A percentile compares a stretch with the other conserved stretches of the same genome.
Evolutionary conservation across 2,329 filamentous ascomycete genomes (phyloP).

Genomic region (Exserohilum turcica): DNA sequence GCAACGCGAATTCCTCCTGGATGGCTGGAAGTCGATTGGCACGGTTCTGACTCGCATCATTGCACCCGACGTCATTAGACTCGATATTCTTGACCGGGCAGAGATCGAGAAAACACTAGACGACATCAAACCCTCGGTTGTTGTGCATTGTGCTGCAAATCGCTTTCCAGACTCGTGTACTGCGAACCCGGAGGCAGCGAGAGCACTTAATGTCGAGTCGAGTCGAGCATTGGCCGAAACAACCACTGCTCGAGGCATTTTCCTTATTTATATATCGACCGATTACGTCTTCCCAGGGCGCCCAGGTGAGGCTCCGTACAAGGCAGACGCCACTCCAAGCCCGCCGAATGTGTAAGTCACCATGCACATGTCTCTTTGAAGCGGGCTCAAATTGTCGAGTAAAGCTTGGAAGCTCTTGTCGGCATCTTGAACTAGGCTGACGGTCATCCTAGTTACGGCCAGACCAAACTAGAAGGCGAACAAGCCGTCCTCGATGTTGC

Average conservation of each 20-base stretch:
- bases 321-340: slow-evolving; percentile 63
- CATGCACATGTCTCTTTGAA: background rate
- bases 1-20: slow-evolving; percentile 68
- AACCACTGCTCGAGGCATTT: slow-evolving; percentile 64
- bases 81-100: slow-evolving; percentile 55
- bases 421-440: background rate
- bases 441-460: slow-evolving; percentile 59
- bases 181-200: slow-evolving; percentile 75
- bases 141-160: slow-evolving; percentile 90
- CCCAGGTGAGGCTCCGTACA: slow-evolving; percentile 83
- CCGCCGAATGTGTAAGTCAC: slow-evolving; percentile 69
- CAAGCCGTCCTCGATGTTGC: slow-evolving; percentile 70
- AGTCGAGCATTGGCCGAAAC: slow-evolving; percentile 68
- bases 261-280: slow-evolving; percentile 80
- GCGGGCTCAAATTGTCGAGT: background rate
- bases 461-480: slow-evolving; percentile 74
- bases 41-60: slow-evolving; percentile 71
- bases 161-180: slow-evolving; percentile 87
- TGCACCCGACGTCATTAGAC: slow-evolving; percentile 65
- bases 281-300: slow-evolving; percentile 79
- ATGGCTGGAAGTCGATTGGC: slow-evolving; percentile 60
- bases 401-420: no score
- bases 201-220: slow-evolving; percentile 74
- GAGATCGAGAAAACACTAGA: slow-evolving; percentile 56
- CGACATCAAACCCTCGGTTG: slow-evolving; percentile 68